A percentile compares a stretch with the other conserved stretches of the same genome.
Evolutionary conservation across 2,329 filamentous ascomycete species (phyloP).

Genomic region (Clathrospora elynae): DNA sequence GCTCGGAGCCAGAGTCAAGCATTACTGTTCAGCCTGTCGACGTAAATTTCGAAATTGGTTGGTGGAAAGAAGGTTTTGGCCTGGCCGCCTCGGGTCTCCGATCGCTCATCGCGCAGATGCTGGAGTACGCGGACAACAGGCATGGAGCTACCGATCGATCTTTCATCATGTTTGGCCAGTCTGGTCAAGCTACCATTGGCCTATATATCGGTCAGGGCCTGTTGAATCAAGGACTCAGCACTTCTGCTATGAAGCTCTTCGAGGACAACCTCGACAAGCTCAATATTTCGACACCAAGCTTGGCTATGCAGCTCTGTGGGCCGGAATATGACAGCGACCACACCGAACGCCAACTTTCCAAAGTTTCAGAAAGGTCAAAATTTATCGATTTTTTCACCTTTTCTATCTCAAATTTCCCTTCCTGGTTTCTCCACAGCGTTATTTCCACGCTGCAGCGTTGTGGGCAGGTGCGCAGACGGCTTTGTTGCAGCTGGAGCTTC

Average conservation of each 20-base stretch:
- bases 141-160: constrained; percentile 4
- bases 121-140: constrained; percentile 1
- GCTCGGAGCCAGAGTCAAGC: constrained; percentile 1
- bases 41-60: constrained; percentile 2
- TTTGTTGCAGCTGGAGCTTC: too few species aligned
- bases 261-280: constrained; percentile 6
- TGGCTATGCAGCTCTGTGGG: constrained; percentile 6
- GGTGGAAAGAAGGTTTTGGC: constrained; percentile 3
- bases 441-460: too few species aligned
- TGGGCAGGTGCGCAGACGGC: too few species aligned
- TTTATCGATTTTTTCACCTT: too few species aligned
- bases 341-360: too few species aligned
- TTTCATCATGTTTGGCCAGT: constrained; percentile 4
- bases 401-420: too few species aligned
- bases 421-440: too few species aligned
- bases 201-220: constrained; percentile 5
- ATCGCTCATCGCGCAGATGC: constrained; percentile 3
- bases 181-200: constrained; percentile 7
- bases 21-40: neutral
- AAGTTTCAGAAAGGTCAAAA: too few species aligned
- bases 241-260: constrained; percentile 1
- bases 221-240: constrained; percentile 1
- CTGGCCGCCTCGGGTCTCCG: constrained; percentile 1
- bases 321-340: neutral
- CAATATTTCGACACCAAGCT: constrained; percentile 5